Evolutionary conservation across 2,329 filamentous ascomycete genomes (phyloP).

Genomic region (Sporothrix schenckii): DNA sequence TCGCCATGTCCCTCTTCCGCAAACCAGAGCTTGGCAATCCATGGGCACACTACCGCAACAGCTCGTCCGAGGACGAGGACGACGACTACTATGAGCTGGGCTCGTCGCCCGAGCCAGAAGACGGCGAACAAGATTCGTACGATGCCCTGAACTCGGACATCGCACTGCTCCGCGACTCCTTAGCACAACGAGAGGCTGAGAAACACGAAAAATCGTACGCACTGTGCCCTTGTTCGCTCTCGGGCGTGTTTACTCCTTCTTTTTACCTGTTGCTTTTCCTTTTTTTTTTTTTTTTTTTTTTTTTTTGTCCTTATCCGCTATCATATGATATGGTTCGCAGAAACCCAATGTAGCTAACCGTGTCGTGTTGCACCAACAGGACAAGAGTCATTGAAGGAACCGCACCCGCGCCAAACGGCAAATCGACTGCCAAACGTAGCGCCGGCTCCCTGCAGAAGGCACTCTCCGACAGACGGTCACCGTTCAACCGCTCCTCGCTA

Average conservation of each 20-base stretch:
- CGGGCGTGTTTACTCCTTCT: background rate
- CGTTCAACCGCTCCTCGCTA: slow-evolving; percentile 33
- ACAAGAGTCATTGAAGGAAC: slow-evolving; percentile 45
- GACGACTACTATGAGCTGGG: slow-evolving; percentile 35
- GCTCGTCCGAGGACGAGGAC: slow-evolving; percentile 36
- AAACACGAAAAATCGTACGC: slow-evolving; percentile 53
- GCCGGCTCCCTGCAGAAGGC: slow-evolving; percentile 35
- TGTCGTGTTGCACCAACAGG: slow-evolving; percentile 40
- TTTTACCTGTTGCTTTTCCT: no score
- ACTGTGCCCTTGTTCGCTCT: background rate
- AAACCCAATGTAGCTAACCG: slow-evolving; percentile 33
- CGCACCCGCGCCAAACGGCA: slow-evolving; percentile 36
- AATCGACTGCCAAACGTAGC: slow-evolving; percentile 36
- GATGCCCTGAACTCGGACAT: slow-evolving; percentile 54
- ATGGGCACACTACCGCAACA: slow-evolving; percentile 34
- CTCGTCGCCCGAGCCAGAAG: slow-evolving; percentile 33
- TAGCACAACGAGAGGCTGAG: slow-evolving; percentile 50
- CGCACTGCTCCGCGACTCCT: slow-evolving; percentile 52
- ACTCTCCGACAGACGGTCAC: slow-evolving; percentile 34
- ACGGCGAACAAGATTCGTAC: slow-evolving; percentile 40
- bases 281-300: background rate
- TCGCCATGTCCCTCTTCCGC: slow-evolving; percentile 56
- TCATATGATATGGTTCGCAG: slow-evolving; percentile 25
- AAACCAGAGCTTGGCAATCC: slow-evolving; percentile 43
- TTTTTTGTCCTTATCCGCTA: background rate